Evolutionary conservation across 495 filamentous ascomycete genomes (phyloP).

Genomic region (Penicillium daleae): DNA sequence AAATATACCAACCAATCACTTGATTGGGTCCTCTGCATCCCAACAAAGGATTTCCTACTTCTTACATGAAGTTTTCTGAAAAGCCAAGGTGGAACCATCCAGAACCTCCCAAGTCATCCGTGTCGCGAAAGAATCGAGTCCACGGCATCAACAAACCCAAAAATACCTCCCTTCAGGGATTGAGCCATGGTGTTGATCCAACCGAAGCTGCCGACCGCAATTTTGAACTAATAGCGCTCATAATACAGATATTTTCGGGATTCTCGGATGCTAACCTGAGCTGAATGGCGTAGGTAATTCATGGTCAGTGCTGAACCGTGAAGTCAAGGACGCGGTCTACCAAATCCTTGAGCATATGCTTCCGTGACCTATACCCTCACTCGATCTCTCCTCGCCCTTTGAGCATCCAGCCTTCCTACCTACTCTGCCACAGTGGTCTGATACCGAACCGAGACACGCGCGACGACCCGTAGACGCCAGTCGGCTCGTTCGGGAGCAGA

Average conservation of each 20-base stretch:
- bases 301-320: slow-evolving; percentile 8
- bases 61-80: neutral
- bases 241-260: neutral
- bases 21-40: neutral
- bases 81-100: slow-evolving; percentile 25
- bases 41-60: neutral
- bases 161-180: slow-evolving; percentile 40
- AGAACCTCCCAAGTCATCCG: slow-evolving; percentile 35
- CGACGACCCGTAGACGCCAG: slow-evolving; percentile 43
- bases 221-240: neutral
- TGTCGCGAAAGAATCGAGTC: slow-evolving; percentile 40
- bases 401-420: slow-evolving; percentile 48
- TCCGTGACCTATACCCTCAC: slow-evolving; percentile 19
- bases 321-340: slow-evolving; percentile 17
- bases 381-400: slow-evolving; percentile 41
- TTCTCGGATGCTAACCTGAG: slow-evolving; percentile 5
- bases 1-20: neutral
- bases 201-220: neutral
- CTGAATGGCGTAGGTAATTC: slow-evolving; percentile 6
- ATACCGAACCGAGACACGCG: slow-evolving; percentile 39
- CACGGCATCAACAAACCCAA: slow-evolving; percentile 44
- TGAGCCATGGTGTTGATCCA: slow-evolving; percentile 38
- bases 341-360: slow-evolving; percentile 8
- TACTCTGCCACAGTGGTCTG: slow-evolving; percentile 40
- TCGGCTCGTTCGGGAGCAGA: slow-evolving; percentile 24